Base-by-base conservation (phyloP, 2,329 filamentous ascomycete genomes). In the Epichloe sibirici region DNA sequence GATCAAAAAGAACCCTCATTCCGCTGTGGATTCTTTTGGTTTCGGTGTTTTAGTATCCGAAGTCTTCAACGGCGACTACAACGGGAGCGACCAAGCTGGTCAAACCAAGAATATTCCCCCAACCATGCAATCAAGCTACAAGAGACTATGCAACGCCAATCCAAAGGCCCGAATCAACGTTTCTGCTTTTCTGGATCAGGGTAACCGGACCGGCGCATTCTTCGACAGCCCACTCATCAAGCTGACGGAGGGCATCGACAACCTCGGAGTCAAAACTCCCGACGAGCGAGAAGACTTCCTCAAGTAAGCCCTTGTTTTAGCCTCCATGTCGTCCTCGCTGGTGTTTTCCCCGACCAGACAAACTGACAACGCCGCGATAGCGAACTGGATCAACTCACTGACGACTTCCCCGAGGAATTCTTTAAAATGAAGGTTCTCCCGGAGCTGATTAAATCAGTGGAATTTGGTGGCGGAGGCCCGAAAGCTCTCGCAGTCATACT, bases 371-470 rank as follows among this genome's bases (percentile, higher is more conserved):
- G 74, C 58, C 13, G 74, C 58, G 12, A 45, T 43, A 77, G 75
- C 51, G 88, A 95, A 62, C 78, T 98, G 5, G 89, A 95, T 58
- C 78, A 86, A 55, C 77, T 96, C 5, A 86, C 89, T 0, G 89
- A 96, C 59, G 90, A 98, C 66, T 96, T 97, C 56, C 93, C 93
- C 0, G 91, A 96, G 64, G 93, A 97, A 55, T 98, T 95, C 67
- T 95, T 97, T 75, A 95, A 94, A 65, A 87, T 95, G 78, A 98
- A 97, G 64, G 83, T 98, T 3, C 75, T 98, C 8, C 93, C 93
- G 0, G 93, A 98, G 65, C 74, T 98, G 34, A 77, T 98, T n/a
- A 98, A 97, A 65, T 95, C 90, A 0, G 90, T 97, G n/a, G 93
- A 98, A 63, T 98, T 96, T 66, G 93, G 93, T 7, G 93, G 91